Conservation (phyloP, 1,284 basidiomycete species). For the Pseudozyma thailandica region DNA sequence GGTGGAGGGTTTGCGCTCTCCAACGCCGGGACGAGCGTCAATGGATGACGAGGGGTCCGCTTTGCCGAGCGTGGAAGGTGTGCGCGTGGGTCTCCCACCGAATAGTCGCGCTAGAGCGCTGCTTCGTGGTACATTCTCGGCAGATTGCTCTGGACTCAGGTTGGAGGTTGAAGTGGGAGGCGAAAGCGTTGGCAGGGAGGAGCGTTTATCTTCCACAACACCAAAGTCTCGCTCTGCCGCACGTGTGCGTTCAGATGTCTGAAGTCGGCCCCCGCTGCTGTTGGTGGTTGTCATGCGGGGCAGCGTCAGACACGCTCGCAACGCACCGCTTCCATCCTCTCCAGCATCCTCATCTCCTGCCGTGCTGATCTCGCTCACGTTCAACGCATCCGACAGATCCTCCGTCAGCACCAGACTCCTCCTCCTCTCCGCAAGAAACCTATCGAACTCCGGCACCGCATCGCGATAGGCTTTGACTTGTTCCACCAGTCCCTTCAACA, state of each 20-base stretch:
- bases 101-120: slow-evolving; percentile 43
- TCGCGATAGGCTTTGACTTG: slow-evolving; percentile 80
- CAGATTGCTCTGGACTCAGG: neutral
- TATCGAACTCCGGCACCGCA: slow-evolving; percentile 82
- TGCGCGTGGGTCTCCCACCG: slow-evolving; percentile 30
- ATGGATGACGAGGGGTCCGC: neutral
- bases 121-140: slow-evolving; percentile 10
- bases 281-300: slow-evolving; percentile 9
- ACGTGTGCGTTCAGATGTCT: slow-evolving; percentile 8
- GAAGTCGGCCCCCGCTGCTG: slow-evolving; percentile 2
- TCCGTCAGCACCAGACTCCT: slow-evolving; percentile 91
- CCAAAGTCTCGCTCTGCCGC: slow-evolving; percentile 29
- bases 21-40: slow-evolving; percentile 6
- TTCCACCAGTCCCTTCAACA: slow-evolving; percentile 44
- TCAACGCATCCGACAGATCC: slow-evolving; percentile 88
- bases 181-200: slow-evolving; percentile 7
- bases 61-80: slow-evolving; percentile 16
- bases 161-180: neutral
- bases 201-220: slow-evolving; percentile 27
- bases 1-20: slow-evolving; percentile 25
- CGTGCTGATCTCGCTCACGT: slow-evolving; percentile 16
- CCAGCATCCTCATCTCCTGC: slow-evolving; percentile 3
- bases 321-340: neutral
- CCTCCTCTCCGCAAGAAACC: slow-evolving; percentile 83
- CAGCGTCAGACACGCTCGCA: slow-evolving; percentile 21